A percentile compares a stretch with the other conserved stretches of the same genome.
phyloP scores from a whole-genome alignment of 306 rosid species.

The cucumber (Cucumis sativus) region Cucumber_9930_V3 NC_026655.2:25707001-25707500 shows the following conservation, averaged over 20 bases:
- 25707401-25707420: background rate
- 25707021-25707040: background rate
- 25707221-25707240: background rate
- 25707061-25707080: background rate
- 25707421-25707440: background rate
- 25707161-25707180: conserved; percentile 33
- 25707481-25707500: no score
- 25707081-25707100: background rate
- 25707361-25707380: background rate
- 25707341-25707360: background rate
- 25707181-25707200: background rate
- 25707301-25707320: background rate
- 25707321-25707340: background rate
- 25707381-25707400: background rate
- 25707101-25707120: conserved; percentile 39
- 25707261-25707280: background rate
- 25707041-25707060: background rate
- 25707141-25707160: conserved; percentile 83
- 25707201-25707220: conserved; percentile 6
- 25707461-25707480: no score
- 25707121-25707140: conserved; percentile 85
- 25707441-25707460: no score
- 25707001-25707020: background rate
- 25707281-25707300: background rate
- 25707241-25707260: background rate